phyloP scores from a whole-genome alignment of 345 rosid species.

The Dipteronia dyeriana region DNA sequence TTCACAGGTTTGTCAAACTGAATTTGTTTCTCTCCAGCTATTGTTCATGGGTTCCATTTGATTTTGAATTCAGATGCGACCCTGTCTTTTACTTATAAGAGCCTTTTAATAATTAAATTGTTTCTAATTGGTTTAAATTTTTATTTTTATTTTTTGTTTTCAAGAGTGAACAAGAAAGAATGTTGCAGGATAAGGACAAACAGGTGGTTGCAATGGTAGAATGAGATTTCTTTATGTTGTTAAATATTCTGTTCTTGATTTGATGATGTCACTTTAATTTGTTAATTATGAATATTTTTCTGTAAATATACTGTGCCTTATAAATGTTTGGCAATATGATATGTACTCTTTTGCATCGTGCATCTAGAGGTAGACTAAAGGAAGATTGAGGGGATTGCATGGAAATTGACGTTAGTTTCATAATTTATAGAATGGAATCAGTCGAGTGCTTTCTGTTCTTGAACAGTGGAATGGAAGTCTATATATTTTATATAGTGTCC shows the following conservation, averaged over 20 bases:
- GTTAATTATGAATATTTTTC: background rate
- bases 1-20: constrained; percentile 49
- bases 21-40: constrained; percentile 5
- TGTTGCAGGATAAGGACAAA: constrained; percentile 50
- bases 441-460: background rate
- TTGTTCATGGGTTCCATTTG: background rate
- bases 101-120: background rate
- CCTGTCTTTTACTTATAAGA: background rate
- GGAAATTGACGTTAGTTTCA: background rate
- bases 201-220: constrained; percentile 38
- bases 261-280: background rate
- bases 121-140: constrained; percentile 14
- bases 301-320: background rate
- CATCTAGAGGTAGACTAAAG: background rate
- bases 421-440: background rate
- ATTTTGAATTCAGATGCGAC: background rate
- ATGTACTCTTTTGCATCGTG: background rate
- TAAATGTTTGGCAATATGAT: background rate
- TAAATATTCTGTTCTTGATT: background rate
- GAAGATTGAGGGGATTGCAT: background rate
- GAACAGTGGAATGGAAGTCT: background rate
- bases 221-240: background rate
- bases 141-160: constrained; percentile 4
- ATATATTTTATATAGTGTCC: background rate
- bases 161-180: constrained; percentile 84